Evolutionary conservation across 371 early-diverging fungal genomes (phyloP), one percentile per base, ranked within the genome.

Genomic region (Coemansia sp.): DNA sequence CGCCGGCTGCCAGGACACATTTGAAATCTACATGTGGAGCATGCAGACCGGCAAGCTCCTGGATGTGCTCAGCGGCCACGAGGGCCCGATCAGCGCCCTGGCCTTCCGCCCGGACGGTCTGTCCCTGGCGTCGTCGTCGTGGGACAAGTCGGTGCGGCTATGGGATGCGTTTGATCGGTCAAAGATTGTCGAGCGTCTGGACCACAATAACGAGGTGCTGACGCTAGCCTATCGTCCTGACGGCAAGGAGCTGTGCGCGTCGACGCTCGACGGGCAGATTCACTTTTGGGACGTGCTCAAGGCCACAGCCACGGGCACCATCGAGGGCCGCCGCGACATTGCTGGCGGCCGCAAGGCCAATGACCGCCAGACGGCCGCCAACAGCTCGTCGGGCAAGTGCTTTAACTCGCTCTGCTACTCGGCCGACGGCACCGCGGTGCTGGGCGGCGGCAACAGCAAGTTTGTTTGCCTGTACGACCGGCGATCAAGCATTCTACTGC

Each of bases 11-110:
- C 82, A 86, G 67, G 97, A 99, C 76, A 86, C 92, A 5, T 98
- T 95, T 75, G 98, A 97, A 74, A 91, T 98, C 45, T 98, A 85
- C 70, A 90, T 98, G 49, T 99, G 98, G 98, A 92, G 93, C 55
- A 92, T 99, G 59, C 97, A 96, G 69, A 99, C 97, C 0, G 99
- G 99, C 38, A 92, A 93, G 68, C 80, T 98, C 55, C 81, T 99
- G 26, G 99, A 99, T 68, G 89, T 97, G 53, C 79, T 97, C 36
- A 84, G 90, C 34, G 99, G 98, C 1, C 99, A 99, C 70, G 88
- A 90, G 57, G 98, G 92, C 1, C 98, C 99, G 3, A 82, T 99
- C 47, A 87, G 88, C 61, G 77, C 84, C 3, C 80, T 99, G 56
- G 85, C 87, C 2, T 98, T 99, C 77, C 91, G 91, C 4, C 91